phyloP scores from a whole-genome alignment of 257 asterid species.

The Catharanthus roseus region DNA sequence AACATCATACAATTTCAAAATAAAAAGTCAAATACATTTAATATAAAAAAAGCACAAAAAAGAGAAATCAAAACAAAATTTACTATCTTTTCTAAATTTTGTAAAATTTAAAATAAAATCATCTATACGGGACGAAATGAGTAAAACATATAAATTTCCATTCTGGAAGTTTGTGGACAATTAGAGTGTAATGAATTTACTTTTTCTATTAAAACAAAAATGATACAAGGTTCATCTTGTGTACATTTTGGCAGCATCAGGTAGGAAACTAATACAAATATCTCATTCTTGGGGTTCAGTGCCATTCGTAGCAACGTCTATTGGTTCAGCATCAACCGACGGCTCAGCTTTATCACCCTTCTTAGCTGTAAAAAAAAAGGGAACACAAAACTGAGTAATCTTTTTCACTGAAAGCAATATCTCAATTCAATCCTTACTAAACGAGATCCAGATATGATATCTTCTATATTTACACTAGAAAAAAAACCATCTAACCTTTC shows the following conservation, averaged over 20 bases:
- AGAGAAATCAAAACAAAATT: too few relatives aligned
- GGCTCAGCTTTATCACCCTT: conserved; percentile 10
- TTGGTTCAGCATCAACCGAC: conserved; percentile 3
- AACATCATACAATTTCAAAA: too few relatives aligned
- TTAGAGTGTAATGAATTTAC: background rate
- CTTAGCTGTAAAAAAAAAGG: conserved; percentile 1
- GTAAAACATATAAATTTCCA: background rate
- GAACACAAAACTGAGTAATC: background rate
- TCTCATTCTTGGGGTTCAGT: conserved; percentile 3
- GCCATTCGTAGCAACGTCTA: conserved; percentile 1
- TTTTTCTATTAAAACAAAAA: conserved; percentile 3
- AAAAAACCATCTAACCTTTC: conserved; percentile 44
- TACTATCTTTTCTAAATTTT: too few relatives aligned
- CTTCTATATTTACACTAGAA: background rate
- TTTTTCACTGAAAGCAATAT: background rate
- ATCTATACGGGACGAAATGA: too few relatives aligned
- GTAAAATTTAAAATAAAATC: too few relatives aligned
- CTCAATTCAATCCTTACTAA: background rate
- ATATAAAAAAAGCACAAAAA: too few relatives aligned
- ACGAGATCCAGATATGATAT: background rate
- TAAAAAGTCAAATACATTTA: too few relatives aligned
- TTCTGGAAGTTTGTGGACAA: background rate
- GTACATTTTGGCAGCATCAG: background rate
- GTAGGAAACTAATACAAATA: too few relatives aligned
- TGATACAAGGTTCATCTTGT: conserved; percentile 7